Evolutionary conservation across 345 rosid genomes (phyloP).

Genomic region (Nasturtium officinale): DNA sequence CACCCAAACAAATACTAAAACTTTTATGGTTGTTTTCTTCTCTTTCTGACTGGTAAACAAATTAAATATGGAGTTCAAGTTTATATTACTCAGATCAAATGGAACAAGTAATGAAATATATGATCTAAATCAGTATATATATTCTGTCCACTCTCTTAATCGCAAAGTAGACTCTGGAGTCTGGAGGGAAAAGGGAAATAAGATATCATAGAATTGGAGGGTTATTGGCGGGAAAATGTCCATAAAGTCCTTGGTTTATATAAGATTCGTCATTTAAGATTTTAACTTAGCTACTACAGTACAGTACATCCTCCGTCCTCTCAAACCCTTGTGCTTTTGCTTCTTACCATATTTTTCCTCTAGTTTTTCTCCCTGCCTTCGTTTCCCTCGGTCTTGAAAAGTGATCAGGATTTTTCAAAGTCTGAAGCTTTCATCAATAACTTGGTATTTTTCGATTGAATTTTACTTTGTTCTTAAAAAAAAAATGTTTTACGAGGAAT

Average conservation of each 20-base stretch:
- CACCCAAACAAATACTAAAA: too few relatives aligned
- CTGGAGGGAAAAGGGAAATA: conserved; percentile 6
- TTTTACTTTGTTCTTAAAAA: neutral
- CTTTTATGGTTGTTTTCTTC: too few relatives aligned
- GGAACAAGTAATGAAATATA: neutral
- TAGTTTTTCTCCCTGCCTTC: neutral
- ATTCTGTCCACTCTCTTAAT: neutral
- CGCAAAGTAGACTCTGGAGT: neutral
- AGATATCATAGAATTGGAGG: neutral
- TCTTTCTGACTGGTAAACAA: too few relatives aligned
- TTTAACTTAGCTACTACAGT: neutral
- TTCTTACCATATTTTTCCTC: neutral
- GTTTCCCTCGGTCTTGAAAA: neutral
- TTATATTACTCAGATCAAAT: neutral
- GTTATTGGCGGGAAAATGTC: conserved; percentile 63
- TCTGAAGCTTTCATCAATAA: neutral
- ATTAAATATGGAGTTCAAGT: too few relatives aligned
- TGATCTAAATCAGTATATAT: neutral
- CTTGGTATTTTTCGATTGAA: neutral
- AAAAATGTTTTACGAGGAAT: neutral
- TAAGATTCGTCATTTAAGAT: neutral
- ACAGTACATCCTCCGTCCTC: conserved; percentile 31
- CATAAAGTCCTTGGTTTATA: conserved; percentile 46
- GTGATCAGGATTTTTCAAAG: neutral
- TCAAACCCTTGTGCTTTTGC: neutral